These are phyloP conservation scores for Starmerella scarabaei DNA, from an alignment of 805 yeast genomes.

Conservation along the genomic window DNA sequence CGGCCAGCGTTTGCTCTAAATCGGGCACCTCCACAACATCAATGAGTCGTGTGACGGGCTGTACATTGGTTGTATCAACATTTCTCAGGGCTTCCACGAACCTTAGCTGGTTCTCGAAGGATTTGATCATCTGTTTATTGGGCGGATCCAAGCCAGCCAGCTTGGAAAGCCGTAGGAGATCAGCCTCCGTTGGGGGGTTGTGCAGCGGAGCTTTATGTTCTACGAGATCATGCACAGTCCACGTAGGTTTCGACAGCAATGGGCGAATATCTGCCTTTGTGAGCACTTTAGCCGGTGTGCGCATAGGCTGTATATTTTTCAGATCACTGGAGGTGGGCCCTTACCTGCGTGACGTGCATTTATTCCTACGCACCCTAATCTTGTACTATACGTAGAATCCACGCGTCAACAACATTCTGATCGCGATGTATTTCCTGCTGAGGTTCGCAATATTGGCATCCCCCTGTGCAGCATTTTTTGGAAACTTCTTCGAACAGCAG, in stretches of 20 bases:
- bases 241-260: conserved; percentile 21
- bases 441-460: not conserved
- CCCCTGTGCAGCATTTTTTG: conserved; percentile 28
- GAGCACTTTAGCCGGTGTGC: conserved; percentile 4
- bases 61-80: conserved; percentile 26
- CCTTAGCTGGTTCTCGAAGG: conserved; percentile 27
- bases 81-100: conserved; percentile 30
- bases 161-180: conserved; percentile 13
- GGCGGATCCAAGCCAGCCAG: conserved; percentile 20
- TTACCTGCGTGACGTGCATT: no score
- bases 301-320: no score
- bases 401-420: no score
- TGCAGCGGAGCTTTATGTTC: conserved; percentile 15
- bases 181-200: conserved; percentile 15
- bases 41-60: conserved; percentile 26
- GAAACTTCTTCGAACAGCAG: conserved; percentile 33
- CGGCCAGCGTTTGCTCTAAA: conserved; percentile 7
- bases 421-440: not conserved
- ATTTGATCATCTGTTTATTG: conserved; percentile 20
- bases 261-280: conserved; percentile 8
- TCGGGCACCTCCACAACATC: conserved; percentile 18
- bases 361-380: no score
- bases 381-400: no score
- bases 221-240: conserved; percentile 24
- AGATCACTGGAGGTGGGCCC: not conserved